Evolutionary conservation across 108 stramenopile species (phyloP).

Genomic region (Skeletonema potamos): DNA sequence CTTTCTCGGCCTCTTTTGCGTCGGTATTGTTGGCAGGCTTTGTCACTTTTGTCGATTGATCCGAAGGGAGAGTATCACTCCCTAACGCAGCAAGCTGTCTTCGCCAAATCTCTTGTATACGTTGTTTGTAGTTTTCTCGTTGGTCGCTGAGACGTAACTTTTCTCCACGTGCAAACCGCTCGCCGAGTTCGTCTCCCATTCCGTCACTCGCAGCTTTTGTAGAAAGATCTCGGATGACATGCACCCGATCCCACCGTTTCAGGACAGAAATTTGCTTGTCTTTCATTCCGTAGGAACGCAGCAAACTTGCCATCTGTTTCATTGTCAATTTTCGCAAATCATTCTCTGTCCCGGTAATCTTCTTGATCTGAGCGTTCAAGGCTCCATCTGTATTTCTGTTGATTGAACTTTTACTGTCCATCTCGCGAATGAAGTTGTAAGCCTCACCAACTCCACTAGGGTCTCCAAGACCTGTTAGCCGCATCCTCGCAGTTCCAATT

Average conservation of each 20-base stretch:
- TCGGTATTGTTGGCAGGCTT: constrained; percentile 35
- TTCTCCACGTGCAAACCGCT: constrained; percentile 88
- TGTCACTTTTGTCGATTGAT: constrained; percentile 14
- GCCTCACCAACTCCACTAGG: constrained; percentile 84
- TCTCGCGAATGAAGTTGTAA: constrained; percentile 72
- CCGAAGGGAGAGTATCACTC: constrained; percentile 20
- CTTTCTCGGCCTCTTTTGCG: constrained; percentile 40
- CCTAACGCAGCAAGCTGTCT: constrained; percentile 76
- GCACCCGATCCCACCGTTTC: constrained; percentile 92
- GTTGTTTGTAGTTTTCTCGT: constrained; percentile 81
- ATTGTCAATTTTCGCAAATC: constrained; percentile 91
- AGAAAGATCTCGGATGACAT: constrained; percentile 87
- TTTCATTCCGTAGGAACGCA: constrained; percentile 83
- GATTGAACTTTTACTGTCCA: constrained; percentile 35
- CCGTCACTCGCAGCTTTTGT: constrained; percentile 90
- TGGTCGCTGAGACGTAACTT: constrained; percentile 86
- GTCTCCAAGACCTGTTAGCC: constrained; percentile 87
- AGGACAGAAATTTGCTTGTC: constrained; percentile 82
- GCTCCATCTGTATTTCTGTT: constrained; percentile 42
- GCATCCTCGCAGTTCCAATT: constrained; percentile 83
- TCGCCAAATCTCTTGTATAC: constrained; percentile 89
- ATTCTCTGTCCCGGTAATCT: constrained; percentile 85
- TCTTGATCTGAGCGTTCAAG: constrained; percentile 78
- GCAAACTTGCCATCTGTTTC: constrained; percentile 84
- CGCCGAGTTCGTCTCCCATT: constrained; percentile 76